Conservation (phyloP, 495 filamentous ascomycete genomes). For the Neurospora sp. region DNA sequence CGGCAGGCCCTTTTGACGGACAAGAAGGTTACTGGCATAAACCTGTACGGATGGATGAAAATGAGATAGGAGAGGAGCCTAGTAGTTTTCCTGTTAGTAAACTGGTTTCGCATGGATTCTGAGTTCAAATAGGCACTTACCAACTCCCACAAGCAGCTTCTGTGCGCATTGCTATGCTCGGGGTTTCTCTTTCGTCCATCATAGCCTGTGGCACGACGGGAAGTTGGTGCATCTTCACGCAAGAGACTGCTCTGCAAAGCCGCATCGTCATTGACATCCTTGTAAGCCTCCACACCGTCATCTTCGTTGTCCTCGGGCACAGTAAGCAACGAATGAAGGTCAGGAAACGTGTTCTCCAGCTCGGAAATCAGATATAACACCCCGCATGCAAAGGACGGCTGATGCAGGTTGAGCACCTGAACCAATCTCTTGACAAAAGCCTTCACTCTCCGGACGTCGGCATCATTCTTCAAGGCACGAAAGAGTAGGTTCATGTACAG, state of each 20-base stretch:
- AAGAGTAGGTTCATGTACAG: constrained; percentile 90
- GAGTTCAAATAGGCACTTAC: constrained; percentile 31
- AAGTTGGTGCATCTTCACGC: constrained; percentile 4
- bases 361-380: constrained; percentile 80
- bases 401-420: constrained; percentile 77
- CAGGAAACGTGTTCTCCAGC: constrained; percentile 63
- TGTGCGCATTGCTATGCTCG: constrained; percentile 79
- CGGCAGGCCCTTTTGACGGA: constrained; percentile 55
- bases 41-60: constrained; percentile 95
- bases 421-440: constrained; percentile 90
- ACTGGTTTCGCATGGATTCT: background rate
- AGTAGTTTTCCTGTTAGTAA: background rate
- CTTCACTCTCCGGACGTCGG: constrained; percentile 80
- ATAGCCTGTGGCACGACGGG: constrained; percentile 36
- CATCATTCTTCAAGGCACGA: constrained; percentile 74
- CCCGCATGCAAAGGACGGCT: constrained; percentile 85
- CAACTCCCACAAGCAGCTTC: constrained; percentile 87
- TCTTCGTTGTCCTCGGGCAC: constrained; percentile 54
- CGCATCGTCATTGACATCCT: constrained; percentile 53
- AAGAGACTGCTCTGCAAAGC: constrained; percentile 7
- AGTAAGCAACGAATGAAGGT: constrained; percentile 61
- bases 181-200: constrained; percentile 88
- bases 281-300: constrained; percentile 29
- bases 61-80: constrained; percentile 66
- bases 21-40: constrained; percentile 61